These are phyloP conservation scores for Holtermanniella nyarrowii DNA, from an alignment of 768 basidiomycete genomes.

Conservation along the genomic window DNA sequence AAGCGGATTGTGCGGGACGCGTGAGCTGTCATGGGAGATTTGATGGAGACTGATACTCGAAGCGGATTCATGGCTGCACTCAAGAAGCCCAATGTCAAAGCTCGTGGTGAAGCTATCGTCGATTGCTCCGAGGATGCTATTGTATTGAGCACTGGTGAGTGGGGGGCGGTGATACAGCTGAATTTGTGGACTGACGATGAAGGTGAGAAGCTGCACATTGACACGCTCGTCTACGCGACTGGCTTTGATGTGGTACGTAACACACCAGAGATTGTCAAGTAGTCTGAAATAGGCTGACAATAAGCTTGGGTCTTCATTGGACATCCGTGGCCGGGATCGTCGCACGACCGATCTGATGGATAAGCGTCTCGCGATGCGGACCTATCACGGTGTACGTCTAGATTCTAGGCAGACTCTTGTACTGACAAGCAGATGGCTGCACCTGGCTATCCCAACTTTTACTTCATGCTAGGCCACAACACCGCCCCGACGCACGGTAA, in stretches of 20 bases:
- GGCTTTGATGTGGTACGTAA: slow-evolving; percentile 17
- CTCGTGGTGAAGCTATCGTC: slow-evolving; percentile 7
- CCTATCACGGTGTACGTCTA: slow-evolving; percentile 13
- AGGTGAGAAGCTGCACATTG: slow-evolving; percentile 6
- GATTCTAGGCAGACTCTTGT: not conserved
- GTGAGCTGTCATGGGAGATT: not conserved
- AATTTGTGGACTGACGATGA: too few species aligned
- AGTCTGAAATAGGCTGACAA: not conserved
- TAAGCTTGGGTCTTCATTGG: slow-evolving; percentile 4
- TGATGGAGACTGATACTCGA: not conserved
- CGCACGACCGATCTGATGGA: slow-evolving; percentile 1
- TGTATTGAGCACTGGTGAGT: slow-evolving; percentile 6
- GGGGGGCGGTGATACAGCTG: not conserved
- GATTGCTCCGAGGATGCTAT: slow-evolving; percentile 3
- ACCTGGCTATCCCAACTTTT: slow-evolving; percentile 13
- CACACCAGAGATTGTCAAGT: not conserved
- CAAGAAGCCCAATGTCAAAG: slow-evolving; percentile 11
- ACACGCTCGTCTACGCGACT: slow-evolving; percentile 17
- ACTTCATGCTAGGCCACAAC: slow-evolving; percentile 14
- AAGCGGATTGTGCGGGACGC: slow-evolving; percentile 12
- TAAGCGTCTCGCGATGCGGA: not conserved
- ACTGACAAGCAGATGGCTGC: slow-evolving; percentile 4
- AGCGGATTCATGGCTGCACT: slow-evolving; percentile 14
- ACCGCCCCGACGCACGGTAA: slow-evolving; percentile 11
- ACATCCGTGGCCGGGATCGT: slow-evolving; percentile 12